Evolutionary conservation across 495 filamentous ascomycete species (phyloP), one percentile per base, ranked within the genome.

Genomic region (Aspergillus heteromorphus): DNA sequence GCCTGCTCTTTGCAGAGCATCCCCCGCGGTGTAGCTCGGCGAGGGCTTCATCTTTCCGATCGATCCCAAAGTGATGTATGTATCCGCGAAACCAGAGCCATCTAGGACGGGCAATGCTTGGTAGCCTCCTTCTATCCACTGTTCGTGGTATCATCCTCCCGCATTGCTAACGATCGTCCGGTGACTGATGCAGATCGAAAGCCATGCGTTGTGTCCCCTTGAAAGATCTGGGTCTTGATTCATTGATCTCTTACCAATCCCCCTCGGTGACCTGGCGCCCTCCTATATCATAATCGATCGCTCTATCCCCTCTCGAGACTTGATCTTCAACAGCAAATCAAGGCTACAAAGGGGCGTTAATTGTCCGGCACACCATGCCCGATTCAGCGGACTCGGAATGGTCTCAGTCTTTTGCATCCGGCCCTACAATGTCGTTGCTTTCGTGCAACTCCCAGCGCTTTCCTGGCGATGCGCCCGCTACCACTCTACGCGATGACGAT

Each of bases 381-480:
- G 65, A 73, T 53, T 66, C 64, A 45, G 57, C 69, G 61, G 66
- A 73, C 43, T 54, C 71, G 20, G 69, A 75, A 64, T 68, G 62
- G 65, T 60, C 69, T 42, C 68, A 63, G 38, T 30, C 65, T 21
- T 64, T 65, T 17, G 59, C 61, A 11, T 54, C 69, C 13, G 59
- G 63, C 48, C 64, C 61, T 30, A 59, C 60, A 53, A 65, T 66
- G 55, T 59, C 68, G 31, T 70, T 71, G 20, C 62, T 71, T 14
- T 66, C 69, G n/a, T 70, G 67, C 59, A 67, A 65, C 45, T 73
- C 75, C 5, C 61, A 81, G 40, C 78, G 75, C 59, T 62, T 81
- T 49, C 58, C 73, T 2, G 61, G 68, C 43, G 70, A 74, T 31
- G 55, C 61, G 18, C 68, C 70, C 20, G 62, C 71, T 7, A 45